Percentiles rank a stretch among this genome's conserved stretches.
Evolutionary conservation across 1,284 basidiomycete species (phyloP).

Genomic region (Malassezia dermatis): DNA sequence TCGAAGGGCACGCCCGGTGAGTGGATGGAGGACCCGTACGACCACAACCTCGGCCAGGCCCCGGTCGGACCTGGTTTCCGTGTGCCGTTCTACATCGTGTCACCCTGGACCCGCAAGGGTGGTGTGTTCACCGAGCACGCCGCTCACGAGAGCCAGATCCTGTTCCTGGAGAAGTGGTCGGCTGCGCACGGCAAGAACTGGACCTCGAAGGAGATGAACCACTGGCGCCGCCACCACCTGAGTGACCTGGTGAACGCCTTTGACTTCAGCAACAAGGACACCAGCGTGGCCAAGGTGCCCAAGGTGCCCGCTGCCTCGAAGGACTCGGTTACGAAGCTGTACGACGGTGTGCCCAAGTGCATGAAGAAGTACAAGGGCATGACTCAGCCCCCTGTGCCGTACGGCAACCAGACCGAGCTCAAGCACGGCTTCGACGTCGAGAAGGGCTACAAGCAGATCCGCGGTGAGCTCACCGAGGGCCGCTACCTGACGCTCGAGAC

Average conservation of each 20-base stretch:
- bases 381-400: slow-evolving; percentile 11
- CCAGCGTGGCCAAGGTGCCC: slow-evolving; percentile 12
- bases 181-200: slow-evolving; percentile 28
- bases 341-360: slow-evolving; percentile 19
- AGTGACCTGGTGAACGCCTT: slow-evolving; percentile 30
- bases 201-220: slow-evolving; percentile 20
- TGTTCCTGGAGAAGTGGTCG: slow-evolving; percentile 35
- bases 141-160: slow-evolving; percentile 32
- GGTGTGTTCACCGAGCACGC: slow-evolving; percentile 30
- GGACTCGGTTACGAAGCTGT: slow-evolving; percentile 14
- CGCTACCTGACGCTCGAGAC: slow-evolving; percentile 24
- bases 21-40: slow-evolving; percentile 29
- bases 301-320: slow-evolving; percentile 9
- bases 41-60: slow-evolving; percentile 18
- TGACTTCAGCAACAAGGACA: slow-evolving; percentile 27
- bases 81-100: slow-evolving; percentile 32
- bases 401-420: slow-evolving; percentile 12
- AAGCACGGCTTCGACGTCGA: slow-evolving; percentile 17
- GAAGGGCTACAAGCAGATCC: slow-evolving; percentile 22
- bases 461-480: slow-evolving; percentile 26
- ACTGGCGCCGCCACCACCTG: slow-evolving; percentile 29
- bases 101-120: slow-evolving; percentile 32
- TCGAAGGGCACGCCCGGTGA: slow-evolving; percentile 21
- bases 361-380: slow-evolving; percentile 15
- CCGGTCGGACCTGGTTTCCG: slow-evolving; percentile 34